A percentile compares a stretch with the other conserved stretches of the same genome.
These are phyloP conservation scores for Paramyrothecium sp. DNA, from an alignment of 2,329 filamentous ascomycete species.

Conservation along the genomic window DNA sequence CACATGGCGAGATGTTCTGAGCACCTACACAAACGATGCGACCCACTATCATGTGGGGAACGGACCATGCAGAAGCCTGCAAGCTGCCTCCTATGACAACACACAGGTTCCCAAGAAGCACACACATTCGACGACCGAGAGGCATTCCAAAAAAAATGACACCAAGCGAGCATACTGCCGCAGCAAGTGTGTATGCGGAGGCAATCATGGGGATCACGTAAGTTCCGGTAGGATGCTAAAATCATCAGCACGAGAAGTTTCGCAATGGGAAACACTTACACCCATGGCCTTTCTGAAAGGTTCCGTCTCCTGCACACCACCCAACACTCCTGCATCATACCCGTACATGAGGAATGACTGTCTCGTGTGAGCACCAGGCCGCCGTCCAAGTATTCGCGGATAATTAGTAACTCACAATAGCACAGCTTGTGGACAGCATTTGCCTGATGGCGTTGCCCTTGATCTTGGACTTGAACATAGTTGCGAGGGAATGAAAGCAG, in stretches of 20 bases:
- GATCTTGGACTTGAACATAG: background rate
- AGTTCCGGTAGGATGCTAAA: conserved; percentile 8
- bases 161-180: conserved; percentile 8
- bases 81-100: conserved; percentile 8
- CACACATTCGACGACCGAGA: conserved; percentile 8
- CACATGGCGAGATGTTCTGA: no score
- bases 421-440: conserved; percentile 1
- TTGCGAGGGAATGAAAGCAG: no score
- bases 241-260: conserved; percentile 3
- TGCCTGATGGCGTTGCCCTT: background rate
- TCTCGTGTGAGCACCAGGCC: background rate
- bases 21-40: conserved; percentile 1
- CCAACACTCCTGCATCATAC: conserved; percentile 9
- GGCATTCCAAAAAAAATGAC: conserved; percentile 10
- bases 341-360: conserved; percentile 10
- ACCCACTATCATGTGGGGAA: conserved; percentile 10
- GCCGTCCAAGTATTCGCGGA: no score
- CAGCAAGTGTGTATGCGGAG: conserved; percentile 9
- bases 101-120: conserved; percentile 7
- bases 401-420: background rate
- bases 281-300: conserved; percentile 5
- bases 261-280: no score
- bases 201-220: conserved; percentile 12
- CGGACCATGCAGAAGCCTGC: conserved; percentile 10
- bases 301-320: conserved; percentile 8